phyloP scores from a whole-genome alignment of 768 basidiomycete genomes.

The Imleria badia region DNA sequence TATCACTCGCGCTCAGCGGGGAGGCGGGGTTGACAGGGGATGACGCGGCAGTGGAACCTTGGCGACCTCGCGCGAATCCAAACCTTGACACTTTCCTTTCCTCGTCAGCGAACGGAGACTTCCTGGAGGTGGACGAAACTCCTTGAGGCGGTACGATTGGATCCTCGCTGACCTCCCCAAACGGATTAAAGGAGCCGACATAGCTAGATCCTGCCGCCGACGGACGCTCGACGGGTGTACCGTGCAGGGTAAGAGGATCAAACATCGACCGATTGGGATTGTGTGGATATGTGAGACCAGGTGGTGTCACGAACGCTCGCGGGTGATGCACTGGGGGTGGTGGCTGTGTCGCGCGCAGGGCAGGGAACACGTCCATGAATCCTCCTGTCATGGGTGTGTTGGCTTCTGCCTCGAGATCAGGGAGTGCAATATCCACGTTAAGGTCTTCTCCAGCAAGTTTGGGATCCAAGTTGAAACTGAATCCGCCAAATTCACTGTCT shows the following conservation, averaged over 20 bases:
- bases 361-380: slow-evolving; percentile 72
- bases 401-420: slow-evolving; percentile 48
- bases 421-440: slow-evolving; percentile 41
- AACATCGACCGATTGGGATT: slow-evolving; percentile 52
- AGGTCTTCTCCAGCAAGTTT: slow-evolving; percentile 55
- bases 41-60: slow-evolving; percentile 54
- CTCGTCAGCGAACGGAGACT: slow-evolving; percentile 53
- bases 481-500: slow-evolving; percentile 62
- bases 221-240: slow-evolving; percentile 46
- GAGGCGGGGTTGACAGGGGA: slow-evolving; percentile 60
- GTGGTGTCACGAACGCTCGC: slow-evolving; percentile 45
- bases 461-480: slow-evolving; percentile 86
- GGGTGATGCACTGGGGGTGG: slow-evolving; percentile 21
- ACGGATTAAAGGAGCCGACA: slow-evolving; percentile 79
- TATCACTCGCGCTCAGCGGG: slow-evolving; percentile 51
- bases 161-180: slow-evolving; percentile 61
- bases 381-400: slow-evolving; percentile 60
- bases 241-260: slow-evolving; percentile 47
- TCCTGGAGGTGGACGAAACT: slow-evolving; percentile 32
- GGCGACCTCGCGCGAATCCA: slow-evolving; percentile 74
- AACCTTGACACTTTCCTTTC: slow-evolving; percentile 74
- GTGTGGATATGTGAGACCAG: slow-evolving; percentile 53
- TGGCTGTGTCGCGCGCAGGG: slow-evolving; percentile 42
- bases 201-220: slow-evolving; percentile 52
- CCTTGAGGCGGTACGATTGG: slow-evolving; percentile 29